Evolutionary conservation across 2,329 filamentous ascomycete species (phyloP).

Genomic region (Hymenoscyphus linearis): DNA sequence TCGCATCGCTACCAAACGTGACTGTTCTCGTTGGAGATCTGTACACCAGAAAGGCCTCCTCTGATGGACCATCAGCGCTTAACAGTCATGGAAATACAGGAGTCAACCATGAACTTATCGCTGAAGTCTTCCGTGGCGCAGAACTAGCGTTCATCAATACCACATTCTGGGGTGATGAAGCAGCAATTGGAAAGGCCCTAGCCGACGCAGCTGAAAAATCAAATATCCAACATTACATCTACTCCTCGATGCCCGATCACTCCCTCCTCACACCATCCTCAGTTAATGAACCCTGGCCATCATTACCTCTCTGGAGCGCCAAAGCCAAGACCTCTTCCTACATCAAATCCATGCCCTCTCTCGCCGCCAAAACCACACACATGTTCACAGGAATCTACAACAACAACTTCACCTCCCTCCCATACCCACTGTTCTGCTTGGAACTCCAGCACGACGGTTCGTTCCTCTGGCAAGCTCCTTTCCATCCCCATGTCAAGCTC

Average conservation of each 20-base stretch:
- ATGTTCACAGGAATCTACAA: slow-evolving; percentile 98
- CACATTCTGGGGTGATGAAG: slow-evolving; percentile 92
- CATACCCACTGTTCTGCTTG: slow-evolving; percentile 94
- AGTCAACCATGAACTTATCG: slow-evolving; percentile 68
- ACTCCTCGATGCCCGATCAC: slow-evolving; percentile 96
- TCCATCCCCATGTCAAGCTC: slow-evolving; percentile 80
- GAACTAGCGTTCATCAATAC: slow-evolving; percentile 97
- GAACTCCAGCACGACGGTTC: slow-evolving; percentile 78
- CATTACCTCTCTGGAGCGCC: slow-evolving; percentile 82
- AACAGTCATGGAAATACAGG: slow-evolving; percentile 57
- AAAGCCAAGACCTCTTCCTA: slow-evolving; percentile 95
- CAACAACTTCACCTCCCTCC: slow-evolving; percentile 94
- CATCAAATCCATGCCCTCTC: slow-evolving; percentile 59
- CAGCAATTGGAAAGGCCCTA: slow-evolving; percentile 79
- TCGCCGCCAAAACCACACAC: slow-evolving; percentile 77
- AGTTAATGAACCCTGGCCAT: slow-evolving; percentile 55
- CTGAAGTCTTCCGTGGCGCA: slow-evolving; percentile 73
- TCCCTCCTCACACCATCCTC: slow-evolving; percentile 60
- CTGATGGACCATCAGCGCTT: slow-evolving; percentile 49
- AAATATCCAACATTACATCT: slow-evolving; percentile 85
- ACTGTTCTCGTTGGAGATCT: slow-evolving; percentile 60
- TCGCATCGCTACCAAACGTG: slow-evolving; percentile 73
- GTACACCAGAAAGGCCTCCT: slow-evolving; percentile 46
- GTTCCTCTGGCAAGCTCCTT: slow-evolving; percentile 90
- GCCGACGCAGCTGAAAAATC: slow-evolving; percentile 84